phyloP scores from a whole-genome alignment of 2,329 filamentous ascomycete species.

The Pyrenochaeta sp. region DNA sequence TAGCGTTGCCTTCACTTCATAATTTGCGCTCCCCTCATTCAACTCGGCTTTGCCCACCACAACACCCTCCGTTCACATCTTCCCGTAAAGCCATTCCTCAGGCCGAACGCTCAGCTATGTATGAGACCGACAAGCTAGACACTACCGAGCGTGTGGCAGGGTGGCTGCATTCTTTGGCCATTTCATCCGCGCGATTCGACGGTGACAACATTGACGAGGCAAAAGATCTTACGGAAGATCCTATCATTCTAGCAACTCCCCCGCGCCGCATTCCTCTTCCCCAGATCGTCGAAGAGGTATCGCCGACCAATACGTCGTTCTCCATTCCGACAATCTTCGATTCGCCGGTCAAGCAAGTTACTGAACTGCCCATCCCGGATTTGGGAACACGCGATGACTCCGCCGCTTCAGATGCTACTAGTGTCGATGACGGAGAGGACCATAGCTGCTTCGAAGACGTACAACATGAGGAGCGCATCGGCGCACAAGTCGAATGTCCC shows the following conservation, averaged over 20 bases:
- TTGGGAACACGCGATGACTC: conserved; percentile 6
- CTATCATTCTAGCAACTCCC: conserved; percentile 1
- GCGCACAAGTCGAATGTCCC: neutral
- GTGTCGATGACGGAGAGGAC: conserved; percentile 11
- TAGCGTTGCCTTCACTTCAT: too few species aligned
- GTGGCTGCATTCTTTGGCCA: conserved; percentile 9
- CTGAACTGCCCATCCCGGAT: neutral
- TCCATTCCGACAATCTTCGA: conserved; percentile 33
- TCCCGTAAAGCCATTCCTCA: too few species aligned
- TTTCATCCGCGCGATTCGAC: neutral
- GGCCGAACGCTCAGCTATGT: too few species aligned
- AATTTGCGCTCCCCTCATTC: too few species aligned
- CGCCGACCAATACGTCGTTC: conserved; percentile 36
- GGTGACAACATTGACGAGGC: neutral
- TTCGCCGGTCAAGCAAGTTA: conserved; percentile 2
- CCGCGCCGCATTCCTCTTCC: neutral
- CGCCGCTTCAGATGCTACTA: conserved; percentile 13
- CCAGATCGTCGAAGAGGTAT: conserved; percentile 12
- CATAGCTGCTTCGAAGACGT: neutral
- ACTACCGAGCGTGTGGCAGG: neutral
- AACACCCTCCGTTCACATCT: too few species aligned
- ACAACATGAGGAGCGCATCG: neutral
- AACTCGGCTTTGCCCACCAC: too few species aligned
- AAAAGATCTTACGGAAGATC: neutral
- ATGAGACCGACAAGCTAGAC: neutral